Evolutionary conservation across 169 alveolate species (phyloP), one percentile per base, ranked within the genome.

Genomic region (Ichthyophthirius multifiliis): DNA sequence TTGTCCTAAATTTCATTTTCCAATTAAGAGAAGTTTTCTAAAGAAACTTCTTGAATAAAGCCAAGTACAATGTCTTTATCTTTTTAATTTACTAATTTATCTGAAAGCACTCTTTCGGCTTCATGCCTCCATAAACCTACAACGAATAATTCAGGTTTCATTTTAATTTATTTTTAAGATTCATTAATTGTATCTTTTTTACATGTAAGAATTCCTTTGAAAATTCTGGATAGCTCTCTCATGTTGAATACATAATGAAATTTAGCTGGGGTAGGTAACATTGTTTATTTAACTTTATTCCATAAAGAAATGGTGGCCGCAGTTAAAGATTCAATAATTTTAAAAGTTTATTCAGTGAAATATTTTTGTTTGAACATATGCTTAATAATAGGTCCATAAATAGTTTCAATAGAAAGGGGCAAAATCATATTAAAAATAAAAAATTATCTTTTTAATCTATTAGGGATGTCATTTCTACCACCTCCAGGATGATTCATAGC

Each of bases 401-500:
- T 97, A 90, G 96, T 96, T 89, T 97, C 98, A 79, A 98, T 96
- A 15, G 99, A 95, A 30, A 96, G 92, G 27, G 99, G 99, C 46
- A 98, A 94, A 35, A 96, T 96, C 97, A 98, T 97, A 95, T 98
- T 98, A 83, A 98, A 94, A 71, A 92, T 88, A 87, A 96, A 96
- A 96, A 95, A 95, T 81, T 97, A 97, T 74, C 99, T 92, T 92
- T 98, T 97, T 43, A 96, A 88, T 81, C 99, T 95, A 88, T 96
- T 94, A 16, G 99, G 99, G 82, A 98, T 98, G 89, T 97, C 99
- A 84, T 98, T 98, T 83, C 97, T 92, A 48, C 99, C 99, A 85
- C 99, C 98, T 67, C 98, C 98, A 12, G 99, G 99, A 83, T 96
- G 99, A 83, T 95, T 93, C 98, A 97, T 96, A 55, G 99, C 98